phyloP scores from a whole-genome alignment of 164 flowering plant species.

The Stephania cephalantha region DNA sequence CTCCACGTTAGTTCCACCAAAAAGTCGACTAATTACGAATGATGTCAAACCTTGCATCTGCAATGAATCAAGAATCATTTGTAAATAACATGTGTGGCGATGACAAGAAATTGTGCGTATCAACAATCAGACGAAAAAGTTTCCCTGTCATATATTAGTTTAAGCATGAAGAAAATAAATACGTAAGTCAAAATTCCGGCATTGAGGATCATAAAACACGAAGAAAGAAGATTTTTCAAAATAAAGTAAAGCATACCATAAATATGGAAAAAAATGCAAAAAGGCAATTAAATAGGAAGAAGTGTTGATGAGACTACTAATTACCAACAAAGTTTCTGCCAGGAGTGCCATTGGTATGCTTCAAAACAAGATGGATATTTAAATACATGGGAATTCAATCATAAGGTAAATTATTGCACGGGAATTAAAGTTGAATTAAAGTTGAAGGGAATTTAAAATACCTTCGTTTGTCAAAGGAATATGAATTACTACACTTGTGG shows the following conservation, averaged over 20 bases:
- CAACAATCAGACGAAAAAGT: neutral
- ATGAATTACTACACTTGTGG: too few relatives aligned
- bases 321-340: too few relatives aligned
- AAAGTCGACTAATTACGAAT: too few relatives aligned
- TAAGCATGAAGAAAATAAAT: neutral
- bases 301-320: too few relatives aligned
- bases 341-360: too few relatives aligned
- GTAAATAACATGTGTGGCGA: neutral
- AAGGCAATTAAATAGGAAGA: neutral
- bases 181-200: neutral
- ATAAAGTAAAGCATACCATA: neutral
- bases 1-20: too few relatives aligned
- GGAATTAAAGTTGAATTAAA: too few relatives aligned
- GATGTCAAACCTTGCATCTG: slow-evolving; percentile 45
- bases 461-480: too few relatives aligned
- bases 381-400: too few relatives aligned
- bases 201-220: neutral
- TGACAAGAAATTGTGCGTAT: neutral
- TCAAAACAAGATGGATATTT: too few relatives aligned
- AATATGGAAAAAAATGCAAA: neutral
- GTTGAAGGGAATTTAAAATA: too few relatives aligned
- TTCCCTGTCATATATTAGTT: neutral
- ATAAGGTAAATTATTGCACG: too few relatives aligned
- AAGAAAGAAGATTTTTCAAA: neutral
- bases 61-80: neutral